Evolutionary conservation across 192 early-diverging fungal genomes (phyloP), one percentile per base, ranked within the genome.

Genomic region (Endogone sp.): DNA sequence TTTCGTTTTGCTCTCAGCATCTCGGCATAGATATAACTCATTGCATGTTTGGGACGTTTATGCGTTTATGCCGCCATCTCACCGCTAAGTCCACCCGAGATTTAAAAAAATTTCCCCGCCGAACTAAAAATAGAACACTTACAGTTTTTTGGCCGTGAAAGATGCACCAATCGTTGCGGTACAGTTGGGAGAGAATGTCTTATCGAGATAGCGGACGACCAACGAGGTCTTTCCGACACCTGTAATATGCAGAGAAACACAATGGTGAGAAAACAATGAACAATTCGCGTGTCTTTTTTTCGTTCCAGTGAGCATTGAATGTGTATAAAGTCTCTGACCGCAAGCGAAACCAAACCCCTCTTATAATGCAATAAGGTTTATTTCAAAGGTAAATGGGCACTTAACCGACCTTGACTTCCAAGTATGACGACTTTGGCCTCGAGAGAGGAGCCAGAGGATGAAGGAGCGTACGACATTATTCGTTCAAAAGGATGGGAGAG

Each of bases 221-320:
- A 91, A 82, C 57, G 90, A 91, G n/a, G 90, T 91, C 70, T 91
- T 91, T 60, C 90, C 90, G 66, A 91, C 90, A 59, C 88, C 90
- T 89, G 85, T 68, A 70, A 64, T 30, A 49, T 37, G 49, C 32
- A n/a, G 30, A 54, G 30, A 16, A 65, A 67, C 3, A 25, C 11
- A 67, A 32, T 63, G 20, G 28, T 29, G 32, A 29, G 29, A 49
- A 49, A 11, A n/a, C n/a, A n/a, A n/a, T n/a, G n/a, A n/a, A n/a
- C n/a, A n/a, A n/a, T n/a, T n/a, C n/a, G n/a, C n/a, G n/a, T n/a
- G n/a, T n/a, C n/a, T n/a, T n/a, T n/a, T n/a, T n/a, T n/a, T n/a
- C n/a, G n/a, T n/a, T n/a, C n/a, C n/a, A n/a, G n/a, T n/a, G n/a
- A n/a, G n/a, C n/a, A n/a, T n/a, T n/a, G n/a, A n/a, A n/a, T n/a